A percentile compares a stretch with the other conserved stretches of the same genome.
These are phyloP conservation scores for Coffea eugenioides DNA, from an alignment of 257 asterid genomes.

Conservation along the genomic window DNA sequence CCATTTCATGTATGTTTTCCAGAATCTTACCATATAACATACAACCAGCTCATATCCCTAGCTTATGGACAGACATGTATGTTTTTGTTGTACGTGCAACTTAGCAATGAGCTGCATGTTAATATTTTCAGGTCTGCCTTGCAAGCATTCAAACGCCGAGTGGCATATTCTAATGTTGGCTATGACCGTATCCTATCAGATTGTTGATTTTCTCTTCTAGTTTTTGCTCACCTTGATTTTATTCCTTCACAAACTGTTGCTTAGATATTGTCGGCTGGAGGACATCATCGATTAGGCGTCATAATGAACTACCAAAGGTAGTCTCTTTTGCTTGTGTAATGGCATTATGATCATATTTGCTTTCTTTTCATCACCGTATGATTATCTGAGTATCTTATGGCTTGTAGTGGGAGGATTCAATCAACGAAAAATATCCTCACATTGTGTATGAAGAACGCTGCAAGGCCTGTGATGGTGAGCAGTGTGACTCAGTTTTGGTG, in stretches of 20 bases:
- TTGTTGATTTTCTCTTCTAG: slow-evolving; percentile 3
- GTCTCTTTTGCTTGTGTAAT: slow-evolving; percentile 15
- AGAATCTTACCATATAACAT: slow-evolving; percentile 9
- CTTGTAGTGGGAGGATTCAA: slow-evolving; percentile 80
- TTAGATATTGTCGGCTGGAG: slow-evolving; percentile 99
- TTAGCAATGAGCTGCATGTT: slow-evolving; percentile 16
- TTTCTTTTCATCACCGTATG: slow-evolving; percentile 8
- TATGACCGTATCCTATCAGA: slow-evolving; percentile 75
- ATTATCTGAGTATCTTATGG: slow-evolving; percentile 7
- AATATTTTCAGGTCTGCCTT: slow-evolving; percentile 75
- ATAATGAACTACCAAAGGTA: slow-evolving; percentile 89
- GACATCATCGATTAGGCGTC: slow-evolving; percentile 93
- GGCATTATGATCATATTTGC: slow-evolving; percentile 10
- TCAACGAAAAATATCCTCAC: slow-evolving; percentile 88
- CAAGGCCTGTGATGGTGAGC: slow-evolving; percentile 68
- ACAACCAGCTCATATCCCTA: not conserved
- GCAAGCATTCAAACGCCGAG: slow-evolving; percentile 78
- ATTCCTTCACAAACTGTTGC: slow-evolving; percentile 37
- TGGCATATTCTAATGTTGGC: slow-evolving; percentile 85
- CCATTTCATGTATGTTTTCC: slow-evolving; percentile 61
- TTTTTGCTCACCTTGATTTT: not conserved
- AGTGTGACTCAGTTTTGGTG: slow-evolving; percentile 36
- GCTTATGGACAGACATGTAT: not conserved
- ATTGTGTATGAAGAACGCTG: slow-evolving; percentile 91
- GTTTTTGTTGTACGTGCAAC: not conserved